A percentile compares a stretch with the other conserved stretches of the same genome.
These are phyloP conservation scores for Amphirosellinia nigrospora DNA, from an alignment of 495 filamentous ascomycete genomes.

Conservation along the genomic window DNA sequence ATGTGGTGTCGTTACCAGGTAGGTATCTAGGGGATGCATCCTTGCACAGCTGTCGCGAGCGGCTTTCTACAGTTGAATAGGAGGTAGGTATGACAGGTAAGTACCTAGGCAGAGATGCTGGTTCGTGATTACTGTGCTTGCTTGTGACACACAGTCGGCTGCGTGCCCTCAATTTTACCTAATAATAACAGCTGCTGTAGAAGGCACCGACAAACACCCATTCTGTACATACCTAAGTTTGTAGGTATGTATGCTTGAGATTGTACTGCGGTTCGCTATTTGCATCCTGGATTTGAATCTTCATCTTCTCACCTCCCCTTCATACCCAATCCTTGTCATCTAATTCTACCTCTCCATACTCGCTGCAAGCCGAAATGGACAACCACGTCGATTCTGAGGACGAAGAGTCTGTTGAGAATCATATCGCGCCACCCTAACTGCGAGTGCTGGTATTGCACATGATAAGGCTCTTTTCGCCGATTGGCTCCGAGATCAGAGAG, in stretches of 20 bases:
- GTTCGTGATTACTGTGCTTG: no score
- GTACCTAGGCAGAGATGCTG: no score
- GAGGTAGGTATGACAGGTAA: not conserved
- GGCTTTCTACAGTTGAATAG: not conserved
- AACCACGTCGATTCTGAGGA: constrained; percentile 11
- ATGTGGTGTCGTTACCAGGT: not conserved
- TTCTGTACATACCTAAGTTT: not conserved
- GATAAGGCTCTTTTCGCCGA: constrained; percentile 62
- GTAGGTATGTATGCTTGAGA: not conserved
- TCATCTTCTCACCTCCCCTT: not conserved
- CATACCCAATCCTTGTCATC: not conserved
- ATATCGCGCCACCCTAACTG: not conserved
- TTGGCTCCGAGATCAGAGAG: constrained; percentile 39
- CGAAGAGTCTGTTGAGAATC: constrained; percentile 6
- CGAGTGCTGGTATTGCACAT: not conserved
- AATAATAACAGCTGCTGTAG: not conserved
- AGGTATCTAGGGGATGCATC: no score
- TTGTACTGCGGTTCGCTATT: not conserved
- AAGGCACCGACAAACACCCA: not conserved
- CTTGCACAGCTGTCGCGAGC: not conserved
- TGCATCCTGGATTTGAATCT: not conserved
- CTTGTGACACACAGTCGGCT: not conserved
- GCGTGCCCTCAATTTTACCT: not conserved
- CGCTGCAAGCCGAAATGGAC: constrained; percentile 7
- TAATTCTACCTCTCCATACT: not conserved